Evolutionary conservation across 768 basidiomycete species (phyloP), one percentile per base, ranked within the genome.

Genomic region (Kwoniella mangroviensis): DNA sequence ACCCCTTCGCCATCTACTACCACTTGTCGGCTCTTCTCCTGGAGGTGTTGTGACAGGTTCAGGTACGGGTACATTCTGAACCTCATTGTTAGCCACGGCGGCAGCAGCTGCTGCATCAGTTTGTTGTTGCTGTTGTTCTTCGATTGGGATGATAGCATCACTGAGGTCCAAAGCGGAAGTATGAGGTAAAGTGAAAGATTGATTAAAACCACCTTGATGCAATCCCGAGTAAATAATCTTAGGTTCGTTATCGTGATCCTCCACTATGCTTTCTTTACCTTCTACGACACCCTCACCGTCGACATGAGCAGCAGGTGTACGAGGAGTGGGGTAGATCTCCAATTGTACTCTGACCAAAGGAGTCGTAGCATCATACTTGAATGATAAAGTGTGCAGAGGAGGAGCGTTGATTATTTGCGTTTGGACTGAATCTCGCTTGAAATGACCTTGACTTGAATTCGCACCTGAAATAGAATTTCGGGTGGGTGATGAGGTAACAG

Each of bases 301-400:
- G 19, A 34, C 24, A 22, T 54, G n/a, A 12, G 15, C 5, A 54
- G 24, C 24, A 12, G 78, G 63, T 19, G 73, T 66, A 13, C 74
- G 65, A 2, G 89, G 87, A 4, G 90, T 87, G 0, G 93, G 85
- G 42, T 92, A 85, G 57, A 93, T 89, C 71, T 92, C 87, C 21
- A 97, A 88, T 45, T 89, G 89, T 68, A 97, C 89, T 22, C 87
- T 88, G 77, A 93, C 93, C 75, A 90, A 91, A 9, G 94, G 90
- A 0, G 93, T 89, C 68, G 94, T 92, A 72, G 92, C 92, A 80
- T 98, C 94, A 82, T 91, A 98, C 80, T 92, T 90, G 82, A 97
- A 98, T 79, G 93, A 93, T 69, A 96, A 86, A 19, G 89, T 88
- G 75, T 94, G 92, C 61, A 89, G 88, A 58, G 89, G 88, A 17